A percentile compares a stretch with the other conserved stretches of the same genome.
Evolutionary conservation across 805 yeast species (phyloP).

Genomic region (Schwanniomyces polymorphus): DNA sequence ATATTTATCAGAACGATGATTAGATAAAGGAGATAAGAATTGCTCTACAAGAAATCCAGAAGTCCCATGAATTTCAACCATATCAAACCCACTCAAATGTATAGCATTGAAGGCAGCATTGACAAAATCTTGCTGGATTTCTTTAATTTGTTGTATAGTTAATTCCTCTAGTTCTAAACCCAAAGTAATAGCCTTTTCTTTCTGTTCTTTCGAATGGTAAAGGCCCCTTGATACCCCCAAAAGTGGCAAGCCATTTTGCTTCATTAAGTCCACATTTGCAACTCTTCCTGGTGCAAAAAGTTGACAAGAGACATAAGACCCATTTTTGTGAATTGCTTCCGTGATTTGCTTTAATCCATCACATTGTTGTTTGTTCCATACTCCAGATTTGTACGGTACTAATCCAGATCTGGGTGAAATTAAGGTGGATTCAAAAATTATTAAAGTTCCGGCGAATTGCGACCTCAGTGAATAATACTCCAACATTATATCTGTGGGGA

Average conservation of each 20-base stretch:
- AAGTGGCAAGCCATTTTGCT: not conserved
- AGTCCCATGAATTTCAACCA: conserved; percentile 26
- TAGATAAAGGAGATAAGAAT: conserved; percentile 18
- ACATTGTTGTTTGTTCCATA: conserved; percentile 9
- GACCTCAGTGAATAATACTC: not conserved
- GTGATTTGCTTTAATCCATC: not conserved
- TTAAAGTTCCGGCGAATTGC: not conserved
- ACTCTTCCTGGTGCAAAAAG: not conserved
- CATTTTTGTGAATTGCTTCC: not conserved
- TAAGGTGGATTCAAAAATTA: conserved; percentile 9
- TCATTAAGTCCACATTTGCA: not conserved
- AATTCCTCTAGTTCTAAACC: not conserved
- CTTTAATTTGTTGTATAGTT: conserved; percentile 7
- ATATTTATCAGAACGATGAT: conserved; percentile 24
- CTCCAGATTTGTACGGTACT: conserved; percentile 10
- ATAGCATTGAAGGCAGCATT: conserved; percentile 13
- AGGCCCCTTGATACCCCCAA: not conserved
- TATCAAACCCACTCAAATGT: conserved; percentile 20
- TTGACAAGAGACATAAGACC: not conserved
- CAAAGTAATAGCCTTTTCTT: not conserved
- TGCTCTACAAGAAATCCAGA: conserved; percentile 27
- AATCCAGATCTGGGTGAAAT: conserved; percentile 8
- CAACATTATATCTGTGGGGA: not conserved
- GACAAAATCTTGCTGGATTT: conserved; percentile 12
- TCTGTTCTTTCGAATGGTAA: not conserved